Evolutionary conservation across 352 stramenopile genomes (phyloP).

Genomic region (Globisporangium alternatum): DNA sequence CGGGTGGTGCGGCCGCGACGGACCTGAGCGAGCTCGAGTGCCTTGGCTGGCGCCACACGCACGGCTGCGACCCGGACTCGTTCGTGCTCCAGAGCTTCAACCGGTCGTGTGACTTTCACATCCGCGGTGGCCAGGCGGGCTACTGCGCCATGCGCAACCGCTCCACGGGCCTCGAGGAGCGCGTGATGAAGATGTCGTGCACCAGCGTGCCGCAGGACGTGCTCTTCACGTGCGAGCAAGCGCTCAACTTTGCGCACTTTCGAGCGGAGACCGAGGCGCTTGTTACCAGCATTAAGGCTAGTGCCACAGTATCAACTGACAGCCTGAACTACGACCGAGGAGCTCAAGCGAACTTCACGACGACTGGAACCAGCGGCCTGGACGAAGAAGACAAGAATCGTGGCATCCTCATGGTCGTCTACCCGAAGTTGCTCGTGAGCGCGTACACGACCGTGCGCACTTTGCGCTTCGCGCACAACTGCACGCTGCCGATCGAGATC

Average conservation of each 20-base stretch:
- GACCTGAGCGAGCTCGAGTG: constrained; percentile 25
- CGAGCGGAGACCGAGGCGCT: constrained; percentile 8
- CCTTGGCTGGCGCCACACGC: constrained; percentile 47
- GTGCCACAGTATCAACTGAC: background rate
- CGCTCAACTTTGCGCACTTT: constrained; percentile 42
- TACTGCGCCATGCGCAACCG: constrained; percentile 51
- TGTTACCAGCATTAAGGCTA: background rate
- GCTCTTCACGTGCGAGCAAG: constrained; percentile 40
- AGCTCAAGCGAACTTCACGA: background rate
- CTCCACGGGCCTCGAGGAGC: constrained; percentile 28
- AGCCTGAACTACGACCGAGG: background rate
- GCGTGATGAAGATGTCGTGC: constrained; percentile 38
- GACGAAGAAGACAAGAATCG: background rate
- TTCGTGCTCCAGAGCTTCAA: constrained; percentile 28
- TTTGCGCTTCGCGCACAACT: constrained; percentile 37
- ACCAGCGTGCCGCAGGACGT: constrained; percentile 31
- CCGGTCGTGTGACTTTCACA: constrained; percentile 35
- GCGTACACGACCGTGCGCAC: constrained; percentile 37
- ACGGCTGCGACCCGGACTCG: constrained; percentile 33
- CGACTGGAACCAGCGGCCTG: background rate
- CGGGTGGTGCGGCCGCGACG: background rate
- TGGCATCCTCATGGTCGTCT: constrained; percentile 57
- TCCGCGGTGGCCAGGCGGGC: constrained; percentile 34
- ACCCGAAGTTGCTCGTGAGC: constrained; percentile 46
- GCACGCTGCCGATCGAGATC: constrained; percentile 51